phyloP scores from a whole-genome alignment of 2,329 filamentous ascomycete genomes.

The Alternaria brassicae region DNA sequence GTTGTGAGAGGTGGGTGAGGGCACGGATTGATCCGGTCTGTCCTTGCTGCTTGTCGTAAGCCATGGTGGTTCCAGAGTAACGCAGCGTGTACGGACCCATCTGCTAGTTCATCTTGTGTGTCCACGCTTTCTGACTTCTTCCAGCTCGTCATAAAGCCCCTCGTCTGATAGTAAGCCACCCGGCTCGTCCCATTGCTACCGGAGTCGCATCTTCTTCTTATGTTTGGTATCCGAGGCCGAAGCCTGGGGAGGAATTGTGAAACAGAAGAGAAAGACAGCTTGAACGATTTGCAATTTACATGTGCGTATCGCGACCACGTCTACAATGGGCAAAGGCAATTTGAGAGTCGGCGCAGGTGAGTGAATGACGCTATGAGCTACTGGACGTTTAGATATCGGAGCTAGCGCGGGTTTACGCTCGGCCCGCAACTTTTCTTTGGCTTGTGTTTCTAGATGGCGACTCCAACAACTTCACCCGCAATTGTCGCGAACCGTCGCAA shows the following conservation, averaged over 20 bases:
- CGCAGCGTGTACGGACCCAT: conserved; percentile 13
- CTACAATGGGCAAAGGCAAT: not conserved
- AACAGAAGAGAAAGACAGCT: conserved; percentile 53
- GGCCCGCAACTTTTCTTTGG: conserved; percentile 35
- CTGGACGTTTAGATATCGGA: conserved; percentile 11
- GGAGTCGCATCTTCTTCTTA: conserved; percentile 47
- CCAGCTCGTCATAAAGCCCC: conserved; percentile 31
- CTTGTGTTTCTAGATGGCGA: not conserved
- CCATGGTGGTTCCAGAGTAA: not conserved
- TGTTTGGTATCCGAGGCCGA: conserved; percentile 55
- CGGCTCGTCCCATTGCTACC: conserved; percentile 55
- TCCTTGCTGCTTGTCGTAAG: conserved; percentile 25
- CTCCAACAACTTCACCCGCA: conserved; percentile 1
- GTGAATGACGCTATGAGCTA: conserved; percentile 19
- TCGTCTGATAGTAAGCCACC: conserved; percentile 50
- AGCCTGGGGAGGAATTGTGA: conserved; percentile 53
- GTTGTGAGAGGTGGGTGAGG: conserved; percentile 4
- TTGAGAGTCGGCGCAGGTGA: not conserved
- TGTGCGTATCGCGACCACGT: conserved; percentile 11
- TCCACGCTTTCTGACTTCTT: conserved; percentile 26
- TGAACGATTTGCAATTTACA: conserved; percentile 38
- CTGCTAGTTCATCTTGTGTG: conserved; percentile 22
- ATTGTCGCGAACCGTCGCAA: conserved; percentile 1
- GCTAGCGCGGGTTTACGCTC: conserved; percentile 31
- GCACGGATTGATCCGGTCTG: conserved; percentile 20